Conservation (phyloP, 1,284 basidiomycete species). For the Neolentinus lepideus region DNA sequence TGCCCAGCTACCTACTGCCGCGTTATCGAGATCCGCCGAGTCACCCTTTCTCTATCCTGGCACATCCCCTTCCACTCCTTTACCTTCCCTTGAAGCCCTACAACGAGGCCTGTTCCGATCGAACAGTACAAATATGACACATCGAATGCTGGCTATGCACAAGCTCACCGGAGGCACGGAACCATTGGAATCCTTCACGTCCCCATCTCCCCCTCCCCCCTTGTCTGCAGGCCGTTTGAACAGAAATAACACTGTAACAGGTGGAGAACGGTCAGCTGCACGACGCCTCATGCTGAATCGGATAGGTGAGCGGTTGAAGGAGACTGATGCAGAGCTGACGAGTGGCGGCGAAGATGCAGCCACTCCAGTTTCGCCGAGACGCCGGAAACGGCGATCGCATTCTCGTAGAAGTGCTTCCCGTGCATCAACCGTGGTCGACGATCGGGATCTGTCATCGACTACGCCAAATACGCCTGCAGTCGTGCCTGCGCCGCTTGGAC, state of each 20-base stretch:
- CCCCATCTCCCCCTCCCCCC: constrained; percentile 41
- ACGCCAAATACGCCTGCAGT: constrained; percentile 53
- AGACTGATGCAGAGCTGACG: constrained; percentile 36
- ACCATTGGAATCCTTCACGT: constrained; percentile 15
- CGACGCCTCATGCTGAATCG: constrained; percentile 57
- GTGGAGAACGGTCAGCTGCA: constrained; percentile 66
- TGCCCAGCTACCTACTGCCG: constrained; percentile 40
- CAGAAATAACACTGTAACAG: constrained; percentile 75
- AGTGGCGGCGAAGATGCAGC: constrained; percentile 57
- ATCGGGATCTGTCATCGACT: constrained; percentile 54
- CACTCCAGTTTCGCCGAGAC: constrained; percentile 24
- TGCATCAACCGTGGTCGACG: constrained; percentile 47
- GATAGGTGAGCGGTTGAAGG: constrained; percentile 55
- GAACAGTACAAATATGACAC: constrained; percentile 56
- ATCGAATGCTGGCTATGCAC: constrained; percentile 61
- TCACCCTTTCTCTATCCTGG: constrained; percentile 50
- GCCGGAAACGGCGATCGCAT: constrained; percentile 38
- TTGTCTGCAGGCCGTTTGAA: constrained; percentile 23
- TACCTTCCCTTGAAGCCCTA: constrained; percentile 67
- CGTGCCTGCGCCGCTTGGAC: constrained; percentile 42
- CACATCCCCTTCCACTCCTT: constrained; percentile 57
- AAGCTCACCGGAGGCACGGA: constrained; percentile 57
- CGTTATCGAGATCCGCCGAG: constrained; percentile 50
- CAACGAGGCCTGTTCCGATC: constrained; percentile 65
- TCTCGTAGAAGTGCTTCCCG: constrained; percentile 47